Conservation (phyloP, 225 moss, liverwort and hornwort species). For the Bryum argenteum region DNA sequence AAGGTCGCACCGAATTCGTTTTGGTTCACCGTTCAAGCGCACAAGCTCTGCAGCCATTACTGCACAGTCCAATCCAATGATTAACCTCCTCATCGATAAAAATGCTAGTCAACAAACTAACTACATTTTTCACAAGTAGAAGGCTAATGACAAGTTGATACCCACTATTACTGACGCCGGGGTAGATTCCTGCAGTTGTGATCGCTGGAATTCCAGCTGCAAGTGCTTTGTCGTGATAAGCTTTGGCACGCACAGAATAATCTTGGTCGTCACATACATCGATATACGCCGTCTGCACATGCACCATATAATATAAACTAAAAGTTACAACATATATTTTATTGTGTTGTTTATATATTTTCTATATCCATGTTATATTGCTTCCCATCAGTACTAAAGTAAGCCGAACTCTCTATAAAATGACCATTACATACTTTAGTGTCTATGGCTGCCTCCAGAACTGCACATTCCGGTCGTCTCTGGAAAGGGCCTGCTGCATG, state of each 20-base stretch:
- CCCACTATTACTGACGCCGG: conserved; percentile 96
- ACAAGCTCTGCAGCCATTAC: conserved; percentile 94
- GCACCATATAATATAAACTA: conserved; percentile 10
- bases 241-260: conserved; percentile 74
- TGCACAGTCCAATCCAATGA: conserved; percentile 31
- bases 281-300: conserved; percentile 82
- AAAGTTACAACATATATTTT: too few relatives aligned
- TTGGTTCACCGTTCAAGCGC: conserved; percentile 64
- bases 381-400: not conserved
- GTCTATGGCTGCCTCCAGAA: conserved; percentile 76
- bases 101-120: not conserved
- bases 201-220: conserved; percentile 76
- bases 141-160: conserved; percentile 28
- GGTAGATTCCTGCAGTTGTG: conserved; percentile 89
- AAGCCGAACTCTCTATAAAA: not conserved
- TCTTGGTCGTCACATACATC: conserved; percentile 95
- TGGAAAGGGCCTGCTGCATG: conserved; percentile 93
- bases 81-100: not conserved
- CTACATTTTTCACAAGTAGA: not conserved
- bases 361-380: too few relatives aligned
- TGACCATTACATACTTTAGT: conserved; percentile 53
- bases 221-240: conserved; percentile 71
- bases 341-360: too few relatives aligned
- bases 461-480: conserved; percentile 61
- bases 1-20: conserved; percentile 65